Evolutionary conservation across 1,284 basidiomycete genomes (phyloP).

Genomic region (Trametes hirsuta): DNA sequence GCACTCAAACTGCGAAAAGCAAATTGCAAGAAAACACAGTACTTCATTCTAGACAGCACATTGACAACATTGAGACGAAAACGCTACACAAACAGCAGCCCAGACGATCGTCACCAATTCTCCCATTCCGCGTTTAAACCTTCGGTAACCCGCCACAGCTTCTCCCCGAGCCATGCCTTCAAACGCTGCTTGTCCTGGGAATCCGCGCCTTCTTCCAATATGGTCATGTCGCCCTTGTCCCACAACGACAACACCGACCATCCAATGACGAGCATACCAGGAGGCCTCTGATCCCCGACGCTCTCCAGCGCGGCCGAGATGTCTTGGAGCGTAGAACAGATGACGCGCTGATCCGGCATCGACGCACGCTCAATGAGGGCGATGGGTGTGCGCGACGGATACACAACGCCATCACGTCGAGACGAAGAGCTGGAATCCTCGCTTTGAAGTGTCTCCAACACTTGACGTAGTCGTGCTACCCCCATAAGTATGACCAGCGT

Average conservation of each 20-base stretch:
- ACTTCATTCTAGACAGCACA: background rate
- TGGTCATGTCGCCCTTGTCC: slow-evolving; percentile 53
- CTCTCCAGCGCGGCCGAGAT: slow-evolving; percentile 76
- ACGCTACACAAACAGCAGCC: background rate
- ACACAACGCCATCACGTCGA: slow-evolving; percentile 59
- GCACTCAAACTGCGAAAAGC: no score
- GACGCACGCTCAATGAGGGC: slow-evolving; percentile 94
- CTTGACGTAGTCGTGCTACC: slow-evolving; percentile 80
- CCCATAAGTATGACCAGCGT: slow-evolving; percentile 94
- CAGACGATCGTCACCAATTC: slow-evolving; percentile 26
- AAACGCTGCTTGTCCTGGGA: slow-evolving; percentile 54
- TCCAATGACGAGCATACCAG: slow-evolving; percentile 94
- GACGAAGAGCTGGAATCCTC: slow-evolving; percentile 17
- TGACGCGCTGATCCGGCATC: slow-evolving; percentile 88
- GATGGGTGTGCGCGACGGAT: slow-evolving; percentile 81
- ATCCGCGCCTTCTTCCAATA: slow-evolving; percentile 52
- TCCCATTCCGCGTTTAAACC: slow-evolving; percentile 61
- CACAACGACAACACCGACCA: slow-evolving; percentile 81
- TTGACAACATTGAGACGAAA: background rate
- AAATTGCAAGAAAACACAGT: no score
- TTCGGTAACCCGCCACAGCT: slow-evolving; percentile 61
- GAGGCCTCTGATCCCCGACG: slow-evolving; percentile 87
- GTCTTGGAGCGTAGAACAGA: slow-evolving; percentile 78
- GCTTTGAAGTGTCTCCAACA: slow-evolving; percentile 66
- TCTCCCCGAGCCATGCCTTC: slow-evolving; percentile 56